phyloP scores from a whole-genome alignment of 495 filamentous ascomycete species.

The Hyaloscypha variabilis region DNA sequence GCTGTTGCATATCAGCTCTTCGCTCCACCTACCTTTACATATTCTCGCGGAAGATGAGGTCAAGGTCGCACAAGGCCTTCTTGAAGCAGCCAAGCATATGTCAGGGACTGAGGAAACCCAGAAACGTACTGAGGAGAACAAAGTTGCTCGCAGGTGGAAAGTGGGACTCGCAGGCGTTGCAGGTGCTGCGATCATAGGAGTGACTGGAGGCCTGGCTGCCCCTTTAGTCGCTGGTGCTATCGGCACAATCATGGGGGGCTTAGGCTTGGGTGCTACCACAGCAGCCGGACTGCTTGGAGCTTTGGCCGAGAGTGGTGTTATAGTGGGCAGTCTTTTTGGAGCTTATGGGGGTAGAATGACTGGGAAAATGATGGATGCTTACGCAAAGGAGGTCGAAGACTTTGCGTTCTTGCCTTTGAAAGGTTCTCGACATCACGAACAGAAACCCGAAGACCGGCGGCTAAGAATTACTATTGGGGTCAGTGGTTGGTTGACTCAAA shows the following conservation, averaged over 20 bases:
- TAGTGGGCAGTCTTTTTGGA: slow-evolving; percentile 85
- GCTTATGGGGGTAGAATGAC: slow-evolving; percentile 87
- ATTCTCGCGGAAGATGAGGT: slow-evolving; percentile 72
- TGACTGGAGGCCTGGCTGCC: slow-evolving; percentile 78
- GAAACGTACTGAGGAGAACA: slow-evolving; percentile 68
- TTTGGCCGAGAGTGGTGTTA: slow-evolving; percentile 72
- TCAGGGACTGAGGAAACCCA: slow-evolving; percentile 66
- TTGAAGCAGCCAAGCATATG: slow-evolving; percentile 73
- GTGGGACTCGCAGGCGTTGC: slow-evolving; percentile 74
- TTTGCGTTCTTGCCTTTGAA: slow-evolving; percentile 83
- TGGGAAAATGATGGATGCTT: slow-evolving; percentile 83
- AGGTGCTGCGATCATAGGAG: slow-evolving; percentile 69
- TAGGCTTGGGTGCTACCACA: slow-evolving; percentile 68
- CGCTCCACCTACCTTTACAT: slow-evolving; percentile 64
- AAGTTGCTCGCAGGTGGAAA: slow-evolving; percentile 72
- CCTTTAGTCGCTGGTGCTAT: slow-evolving; percentile 82
- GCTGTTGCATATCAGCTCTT: slow-evolving; percentile 69
- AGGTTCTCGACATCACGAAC: slow-evolving; percentile 42
- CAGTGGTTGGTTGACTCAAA: slow-evolving; percentile 76
- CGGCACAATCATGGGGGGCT: slow-evolving; percentile 77
- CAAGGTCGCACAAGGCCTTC: slow-evolving; percentile 71
- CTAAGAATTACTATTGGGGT: slow-evolving; percentile 83
- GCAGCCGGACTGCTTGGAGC: slow-evolving; percentile 80
- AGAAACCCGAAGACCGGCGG: slow-evolving; percentile 52
- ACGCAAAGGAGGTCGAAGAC: slow-evolving; percentile 84